Conservation (phyloP, 306 rosid species). For the Cyclanthera cordifolia region DNA sequence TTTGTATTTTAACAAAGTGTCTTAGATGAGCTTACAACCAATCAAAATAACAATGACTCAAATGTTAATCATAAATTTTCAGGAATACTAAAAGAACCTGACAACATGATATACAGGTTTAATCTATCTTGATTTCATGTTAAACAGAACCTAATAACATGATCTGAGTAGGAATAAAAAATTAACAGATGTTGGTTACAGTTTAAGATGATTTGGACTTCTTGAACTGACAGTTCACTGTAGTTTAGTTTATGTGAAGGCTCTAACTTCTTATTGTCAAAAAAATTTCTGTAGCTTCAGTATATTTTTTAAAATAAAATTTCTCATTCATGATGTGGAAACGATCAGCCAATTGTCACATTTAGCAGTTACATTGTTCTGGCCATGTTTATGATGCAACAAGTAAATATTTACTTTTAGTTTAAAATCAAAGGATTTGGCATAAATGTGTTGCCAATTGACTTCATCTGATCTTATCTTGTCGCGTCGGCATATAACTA, state of each 20-base stretch:
- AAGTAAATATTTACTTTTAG: background rate
- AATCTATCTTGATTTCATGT: background rate
- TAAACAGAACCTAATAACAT: background rate
- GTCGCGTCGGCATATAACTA: background rate
- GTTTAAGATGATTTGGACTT: background rate
- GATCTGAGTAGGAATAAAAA: background rate
- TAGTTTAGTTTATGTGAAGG: background rate
- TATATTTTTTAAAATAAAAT: background rate
- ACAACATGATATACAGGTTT: background rate
- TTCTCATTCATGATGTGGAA: background rate
- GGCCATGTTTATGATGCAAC: background rate
- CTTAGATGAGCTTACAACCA: background rate
- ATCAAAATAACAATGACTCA: background rate
- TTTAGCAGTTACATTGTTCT: background rate
- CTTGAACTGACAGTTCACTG: background rate
- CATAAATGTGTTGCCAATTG: background rate
- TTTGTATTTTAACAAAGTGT: background rate
- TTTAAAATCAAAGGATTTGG: background rate
- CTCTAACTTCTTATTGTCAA: background rate
- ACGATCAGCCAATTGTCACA: background rate
- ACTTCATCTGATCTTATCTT: background rate
- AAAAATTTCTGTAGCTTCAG: background rate
- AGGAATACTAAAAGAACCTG: background rate
- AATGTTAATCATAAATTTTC: background rate
- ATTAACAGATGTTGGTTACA: slow-evolving; percentile 1